These are phyloP conservation scores for Penstemon barbatus DNA, from an alignment of 257 asterid species.

Conservation along the genomic window DNA sequence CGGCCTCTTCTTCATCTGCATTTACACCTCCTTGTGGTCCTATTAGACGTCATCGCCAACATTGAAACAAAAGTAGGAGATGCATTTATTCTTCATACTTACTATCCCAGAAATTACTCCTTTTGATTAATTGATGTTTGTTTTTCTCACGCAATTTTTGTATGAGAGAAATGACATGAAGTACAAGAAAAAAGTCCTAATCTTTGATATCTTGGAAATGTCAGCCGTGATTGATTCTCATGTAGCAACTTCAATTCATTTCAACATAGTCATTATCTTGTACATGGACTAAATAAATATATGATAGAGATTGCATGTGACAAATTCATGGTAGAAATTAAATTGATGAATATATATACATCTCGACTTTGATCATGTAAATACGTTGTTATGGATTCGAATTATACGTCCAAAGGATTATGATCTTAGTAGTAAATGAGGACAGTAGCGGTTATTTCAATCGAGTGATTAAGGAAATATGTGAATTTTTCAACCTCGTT, in stretches of 20 bases:
- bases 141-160: neutral
- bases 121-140: neutral
- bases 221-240: conserved; percentile 4
- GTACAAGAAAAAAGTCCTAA: neutral
- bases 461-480: no score
- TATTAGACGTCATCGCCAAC: conserved; percentile 18
- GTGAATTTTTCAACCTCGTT: no score
- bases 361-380: no score
- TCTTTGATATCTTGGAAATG: neutral
- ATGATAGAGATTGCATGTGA: no score
- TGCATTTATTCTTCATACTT: conserved; percentile 30
- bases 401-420: no score
- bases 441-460: no score
- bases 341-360: no score
- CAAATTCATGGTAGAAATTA: no score
- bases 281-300: no score
- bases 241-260: neutral
- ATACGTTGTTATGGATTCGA: no score
- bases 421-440: no score
- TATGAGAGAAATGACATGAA: neutral
- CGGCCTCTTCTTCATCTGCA: conserved; percentile 35
- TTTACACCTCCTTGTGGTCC: conserved; percentile 18
- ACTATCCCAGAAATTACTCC: conserved; percentile 1
- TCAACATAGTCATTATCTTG: neutral
- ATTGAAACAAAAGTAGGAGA: conserved; percentile 30